Conservation (phyloP, 2,329 filamentous ascomycete species). For the Ophiognomonia clavigignenti-juglandacearum region DNA sequence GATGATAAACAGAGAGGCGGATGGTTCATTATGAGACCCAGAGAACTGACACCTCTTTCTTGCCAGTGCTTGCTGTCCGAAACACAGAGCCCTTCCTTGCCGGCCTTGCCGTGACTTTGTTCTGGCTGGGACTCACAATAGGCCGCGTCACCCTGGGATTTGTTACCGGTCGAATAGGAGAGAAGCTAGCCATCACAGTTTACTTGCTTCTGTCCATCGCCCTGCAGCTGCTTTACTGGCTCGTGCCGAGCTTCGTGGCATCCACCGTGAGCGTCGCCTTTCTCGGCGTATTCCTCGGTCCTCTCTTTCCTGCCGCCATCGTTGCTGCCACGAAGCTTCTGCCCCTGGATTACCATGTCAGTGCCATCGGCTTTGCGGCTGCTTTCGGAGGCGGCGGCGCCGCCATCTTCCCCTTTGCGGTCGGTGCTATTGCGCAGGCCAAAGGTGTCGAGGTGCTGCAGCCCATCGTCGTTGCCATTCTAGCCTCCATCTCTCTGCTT, state of each 20-base stretch:
- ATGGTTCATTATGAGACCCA: too few relatives aligned
- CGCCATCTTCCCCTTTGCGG: slow-evolving; percentile 60
- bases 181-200: slow-evolving; percentile 57
- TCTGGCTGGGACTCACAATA: slow-evolving; percentile 78
- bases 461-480: slow-evolving; percentile 46
- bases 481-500: slow-evolving; percentile 38
- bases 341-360: slow-evolving; percentile 68
- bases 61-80: slow-evolving; percentile 63
- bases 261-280: slow-evolving; percentile 67
- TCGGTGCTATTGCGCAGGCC: slow-evolving; percentile 61
- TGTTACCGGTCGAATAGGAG: slow-evolving; percentile 67
- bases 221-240: slow-evolving; percentile 73
- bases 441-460: slow-evolving; percentile 53
- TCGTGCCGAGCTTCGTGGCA: slow-evolving; percentile 71
- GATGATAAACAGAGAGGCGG: too few relatives aligned
- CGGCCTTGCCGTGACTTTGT: slow-evolving; percentile 72
- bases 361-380: slow-evolving; percentile 74
- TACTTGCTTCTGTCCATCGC: slow-evolving; percentile 62
- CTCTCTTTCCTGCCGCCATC: slow-evolving; percentile 71
- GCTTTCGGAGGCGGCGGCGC: slow-evolving; percentile 73
- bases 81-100: slow-evolving; percentile 64
- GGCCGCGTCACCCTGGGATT: slow-evolving; percentile 72
- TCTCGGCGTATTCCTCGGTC: slow-evolving; percentile 75
- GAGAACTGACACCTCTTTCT: too few relatives aligned
- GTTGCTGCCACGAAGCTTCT: slow-evolving; percentile 71